Conservation (phyloP, 23 red algal species). For the Gracilaria vermiculophylla region DNA sequence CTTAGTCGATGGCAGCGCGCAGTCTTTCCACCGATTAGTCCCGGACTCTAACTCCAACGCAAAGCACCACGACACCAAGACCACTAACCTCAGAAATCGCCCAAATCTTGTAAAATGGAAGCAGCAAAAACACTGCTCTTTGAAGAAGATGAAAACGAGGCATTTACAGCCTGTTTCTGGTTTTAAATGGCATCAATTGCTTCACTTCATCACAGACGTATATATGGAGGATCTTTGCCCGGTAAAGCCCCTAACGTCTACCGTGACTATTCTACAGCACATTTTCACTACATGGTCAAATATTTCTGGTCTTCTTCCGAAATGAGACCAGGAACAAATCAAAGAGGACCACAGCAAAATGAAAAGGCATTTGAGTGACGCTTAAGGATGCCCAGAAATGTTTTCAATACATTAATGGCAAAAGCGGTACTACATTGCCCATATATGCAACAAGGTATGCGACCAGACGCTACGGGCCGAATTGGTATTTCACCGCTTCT, state of each 20-base stretch:
- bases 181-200: neutral
- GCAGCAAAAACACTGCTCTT: too few relatives aligned
- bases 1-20: too few relatives aligned
- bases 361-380: conserved; percentile 16
- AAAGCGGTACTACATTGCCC: neutral
- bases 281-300: conserved; percentile 24
- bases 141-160: neutral
- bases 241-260: conserved; percentile 15
- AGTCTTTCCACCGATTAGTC: too few relatives aligned
- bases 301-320: conserved; percentile 23
- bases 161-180: neutral
- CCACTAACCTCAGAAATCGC: too few relatives aligned
- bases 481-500: conserved; percentile 23
- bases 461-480: conserved; percentile 18
- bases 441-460: conserved; percentile 24
- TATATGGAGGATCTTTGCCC: neutral
- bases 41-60: too few relatives aligned
- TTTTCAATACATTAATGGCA: conserved; percentile 1
- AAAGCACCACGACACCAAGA: too few relatives aligned
- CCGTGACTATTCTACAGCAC: conserved; percentile 18
- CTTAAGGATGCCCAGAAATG: neutral
- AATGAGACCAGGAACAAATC: conserved; percentile 19
- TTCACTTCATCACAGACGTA: neutral
- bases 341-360: conserved; percentile 6
- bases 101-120: too few relatives aligned